A percentile compares a stretch with the other conserved stretches of the same genome.
Evolutionary conservation across 2,329 filamentous ascomycete species (phyloP).

Genomic region (Neophaeococcomyces aloes): DNA sequence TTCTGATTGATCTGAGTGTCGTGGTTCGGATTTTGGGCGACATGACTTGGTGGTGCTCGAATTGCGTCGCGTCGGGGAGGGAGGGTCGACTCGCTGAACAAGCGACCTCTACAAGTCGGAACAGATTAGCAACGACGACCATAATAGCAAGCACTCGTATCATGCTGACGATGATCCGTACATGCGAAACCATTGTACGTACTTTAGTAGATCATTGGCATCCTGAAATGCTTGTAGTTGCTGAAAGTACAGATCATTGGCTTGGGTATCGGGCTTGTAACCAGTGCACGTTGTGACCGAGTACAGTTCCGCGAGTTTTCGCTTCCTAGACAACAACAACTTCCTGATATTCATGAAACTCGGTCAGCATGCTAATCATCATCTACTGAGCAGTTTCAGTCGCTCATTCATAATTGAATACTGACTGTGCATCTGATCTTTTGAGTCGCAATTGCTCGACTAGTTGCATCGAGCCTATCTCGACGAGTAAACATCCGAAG

Average conservation of each 20-base stretch:
- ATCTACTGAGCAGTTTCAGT: slow-evolving; percentile 18
- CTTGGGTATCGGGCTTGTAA: slow-evolving; percentile 33
- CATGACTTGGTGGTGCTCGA: slow-evolving; percentile 12
- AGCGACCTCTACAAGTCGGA: slow-evolving; percentile 38
- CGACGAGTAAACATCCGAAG: slow-evolving; percentile 41
- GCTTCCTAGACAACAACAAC: slow-evolving; percentile 70
- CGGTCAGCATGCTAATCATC: slow-evolving; percentile 26
- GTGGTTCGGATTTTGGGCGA: background rate
- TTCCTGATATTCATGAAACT: slow-evolving; percentile 32
- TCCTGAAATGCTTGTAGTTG: slow-evolving; percentile 46
- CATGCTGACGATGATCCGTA: slow-evolving; percentile 1
- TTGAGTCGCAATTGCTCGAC: slow-evolving; percentile 40
- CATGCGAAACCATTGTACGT: slow-evolving; percentile 27
- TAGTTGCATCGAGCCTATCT: slow-evolving; percentile 40
- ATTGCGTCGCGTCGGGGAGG: slow-evolving; percentile 30
- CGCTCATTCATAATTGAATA: slow-evolving; percentile 27
- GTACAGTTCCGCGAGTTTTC: slow-evolving; percentile 82
- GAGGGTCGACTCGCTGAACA: slow-evolving; percentile 47
- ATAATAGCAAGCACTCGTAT: background rate
- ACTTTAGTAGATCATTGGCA: slow-evolving; percentile 49
- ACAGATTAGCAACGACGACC: slow-evolving; percentile 18
- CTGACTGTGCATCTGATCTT: slow-evolving; percentile 43
- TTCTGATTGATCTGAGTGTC: background rate
- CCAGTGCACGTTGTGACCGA: slow-evolving; percentile 56
- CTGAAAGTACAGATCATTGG: slow-evolving; percentile 44